Evolutionary conservation across 192 early-diverging fungal species (phyloP).

Genomic region (Glomus cerebriforme): DNA sequence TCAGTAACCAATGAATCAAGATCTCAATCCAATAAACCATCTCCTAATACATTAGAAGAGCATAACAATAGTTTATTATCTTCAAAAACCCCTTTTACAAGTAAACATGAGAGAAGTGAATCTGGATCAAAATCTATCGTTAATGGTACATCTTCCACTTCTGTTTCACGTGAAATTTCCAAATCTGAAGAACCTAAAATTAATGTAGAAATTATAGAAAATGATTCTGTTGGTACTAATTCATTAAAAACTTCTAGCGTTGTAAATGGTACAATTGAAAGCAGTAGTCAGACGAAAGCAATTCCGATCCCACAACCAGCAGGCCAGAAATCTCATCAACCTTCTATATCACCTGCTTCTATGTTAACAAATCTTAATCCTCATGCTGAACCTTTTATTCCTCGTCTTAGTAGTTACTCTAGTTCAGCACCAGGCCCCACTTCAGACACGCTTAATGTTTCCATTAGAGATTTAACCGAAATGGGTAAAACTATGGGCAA

Average conservation of each 20-base stretch:
- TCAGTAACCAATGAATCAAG: background rate
- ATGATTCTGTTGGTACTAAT: background rate
- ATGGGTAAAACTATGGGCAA: background rate
- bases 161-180: background rate
- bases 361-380: constrained; percentile 10
- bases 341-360: background rate
- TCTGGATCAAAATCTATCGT: background rate
- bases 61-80: background rate
- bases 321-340: background rate
- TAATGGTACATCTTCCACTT: background rate
- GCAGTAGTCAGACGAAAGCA: background rate
- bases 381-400: constrained; percentile 32
- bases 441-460: background rate
- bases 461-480: background rate
- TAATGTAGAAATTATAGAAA: background rate
- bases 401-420: constrained; percentile 28
- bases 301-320: background rate
- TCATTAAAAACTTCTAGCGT: background rate
- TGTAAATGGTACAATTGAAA: background rate
- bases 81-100: background rate
- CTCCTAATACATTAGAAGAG: constrained; percentile 7
- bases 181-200: background rate
- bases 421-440: constrained; percentile 9
- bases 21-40: background rate
- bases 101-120: background rate